Evolutionary conservation across 2,329 filamentous ascomycete species (phyloP).

Genomic region (Cercospora sp.): DNA sequence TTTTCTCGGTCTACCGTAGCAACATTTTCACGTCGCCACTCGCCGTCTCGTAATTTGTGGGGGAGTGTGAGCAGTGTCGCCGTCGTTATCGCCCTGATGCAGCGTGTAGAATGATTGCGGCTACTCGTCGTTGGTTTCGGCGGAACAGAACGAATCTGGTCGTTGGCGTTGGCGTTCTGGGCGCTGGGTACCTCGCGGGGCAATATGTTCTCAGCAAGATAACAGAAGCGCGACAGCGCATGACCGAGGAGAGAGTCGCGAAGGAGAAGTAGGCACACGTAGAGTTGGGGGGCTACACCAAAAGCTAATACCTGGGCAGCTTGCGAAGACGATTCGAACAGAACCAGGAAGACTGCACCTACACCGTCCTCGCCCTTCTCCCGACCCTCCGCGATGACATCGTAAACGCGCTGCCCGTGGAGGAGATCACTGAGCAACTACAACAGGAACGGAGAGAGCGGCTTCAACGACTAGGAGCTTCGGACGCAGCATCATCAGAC

Average conservation of each 20-base stretch:
- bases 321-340: slow-evolving; percentile 95
- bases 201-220: slow-evolving; percentile 93
- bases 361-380: slow-evolving; percentile 92
- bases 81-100: slow-evolving; percentile 13
- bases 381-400: slow-evolving; percentile 90
- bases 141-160: slow-evolving; percentile 89
- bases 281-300: background rate
- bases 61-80: background rate
- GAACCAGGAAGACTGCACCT: slow-evolving; percentile 98
- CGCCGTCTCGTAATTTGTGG: background rate
- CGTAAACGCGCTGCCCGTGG: slow-evolving; percentile 82
- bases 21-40: background rate
- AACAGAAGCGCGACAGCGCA: slow-evolving; percentile 88
- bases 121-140: slow-evolving; percentile 85
- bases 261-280: slow-evolving; percentile 80
- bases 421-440: slow-evolving; percentile 88
- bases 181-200: slow-evolving; percentile 85
- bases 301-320: slow-evolving; percentile 51
- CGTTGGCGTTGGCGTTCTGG: slow-evolving; percentile 82
- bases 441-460: slow-evolving; percentile 87
- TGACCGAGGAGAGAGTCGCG: slow-evolving; percentile 92
- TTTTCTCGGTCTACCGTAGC: background rate
- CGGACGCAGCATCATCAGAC: slow-evolving; percentile 60
- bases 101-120: slow-evolving; percentile 58
- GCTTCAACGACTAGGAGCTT: slow-evolving; percentile 50